phyloP scores from a whole-genome alignment of 2,329 filamentous ascomycete genomes.

The Fusarium agapanthi region DNA sequence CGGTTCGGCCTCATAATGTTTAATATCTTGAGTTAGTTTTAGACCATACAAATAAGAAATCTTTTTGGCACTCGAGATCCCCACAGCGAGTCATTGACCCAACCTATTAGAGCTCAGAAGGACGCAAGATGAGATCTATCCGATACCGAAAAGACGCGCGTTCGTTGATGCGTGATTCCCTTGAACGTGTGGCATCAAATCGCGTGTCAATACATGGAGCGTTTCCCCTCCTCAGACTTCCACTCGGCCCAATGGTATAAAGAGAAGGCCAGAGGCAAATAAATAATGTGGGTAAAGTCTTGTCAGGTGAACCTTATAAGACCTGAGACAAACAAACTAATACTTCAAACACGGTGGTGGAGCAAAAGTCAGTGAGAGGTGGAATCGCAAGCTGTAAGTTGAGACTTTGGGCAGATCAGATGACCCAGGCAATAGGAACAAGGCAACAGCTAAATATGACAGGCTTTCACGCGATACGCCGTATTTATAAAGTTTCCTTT shows the following conservation, averaged over 20 bases:
- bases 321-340: too few relatives aligned
- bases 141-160: too few relatives aligned
- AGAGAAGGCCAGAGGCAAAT: not conserved
- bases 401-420: too few relatives aligned
- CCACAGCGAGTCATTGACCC: not conserved
- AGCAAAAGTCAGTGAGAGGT: not conserved
- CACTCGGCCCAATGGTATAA: too few relatives aligned
- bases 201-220: too few relatives aligned
- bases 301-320: rapidly evolving
- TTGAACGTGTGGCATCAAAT: not conserved
- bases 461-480: rapidly evolving
- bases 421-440: not conserved
- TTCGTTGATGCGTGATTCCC: too few relatives aligned
- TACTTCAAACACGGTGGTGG: too few relatives aligned
- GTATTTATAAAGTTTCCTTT: not conserved
- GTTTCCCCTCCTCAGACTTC: too few relatives aligned
- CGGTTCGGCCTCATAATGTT: not conserved
- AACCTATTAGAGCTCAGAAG: too few relatives aligned
- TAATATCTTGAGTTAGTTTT: too few relatives aligned
- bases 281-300: not conserved
- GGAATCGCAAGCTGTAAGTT: not conserved
- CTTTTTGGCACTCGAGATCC: not conserved
- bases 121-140: rapidly evolving
- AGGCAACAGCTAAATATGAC: not conserved
- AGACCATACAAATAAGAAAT: not conserved